phyloP scores from a whole-genome alignment of 2,329 filamentous ascomycete genomes.

The Hirsutella thompsonii region DNA sequence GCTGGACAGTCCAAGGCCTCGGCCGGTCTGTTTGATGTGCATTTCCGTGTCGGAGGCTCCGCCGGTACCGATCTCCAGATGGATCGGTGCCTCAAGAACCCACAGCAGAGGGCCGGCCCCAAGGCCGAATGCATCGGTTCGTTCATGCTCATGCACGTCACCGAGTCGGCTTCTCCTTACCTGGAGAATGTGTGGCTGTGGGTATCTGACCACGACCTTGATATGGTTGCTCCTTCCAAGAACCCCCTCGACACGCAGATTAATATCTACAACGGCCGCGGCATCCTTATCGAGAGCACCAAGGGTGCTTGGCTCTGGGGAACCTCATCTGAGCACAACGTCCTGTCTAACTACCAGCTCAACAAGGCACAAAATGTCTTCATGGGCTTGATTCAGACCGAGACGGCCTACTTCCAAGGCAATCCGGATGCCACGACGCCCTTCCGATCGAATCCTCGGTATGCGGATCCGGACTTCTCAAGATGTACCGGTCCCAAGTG shows the following conservation, averaged over 20 bases:
- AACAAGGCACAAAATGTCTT: slow-evolving; percentile 65
- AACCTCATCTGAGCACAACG: slow-evolving; percentile 54
- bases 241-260: slow-evolving; percentile 57
- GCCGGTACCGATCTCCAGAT: slow-evolving; percentile 75
- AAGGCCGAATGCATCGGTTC: slow-evolving; percentile 60
- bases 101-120: slow-evolving; percentile 37
- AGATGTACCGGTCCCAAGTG: slow-evolving; percentile 42
- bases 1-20: slow-evolving; percentile 52
- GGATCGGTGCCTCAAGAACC: slow-evolving; percentile 67
- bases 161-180: slow-evolving; percentile 53
- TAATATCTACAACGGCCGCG: slow-evolving; percentile 79
- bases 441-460: slow-evolving; percentile 40
- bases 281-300: slow-evolving; percentile 63
- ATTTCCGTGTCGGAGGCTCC: slow-evolving; percentile 82
- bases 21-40: slow-evolving; percentile 86
- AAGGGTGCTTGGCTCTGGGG: slow-evolving; percentile 71
- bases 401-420: slow-evolving; percentile 80
- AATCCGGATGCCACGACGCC: slow-evolving; percentile 62
- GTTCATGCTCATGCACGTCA: slow-evolving; percentile 58
- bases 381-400: slow-evolving; percentile 75
- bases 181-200: slow-evolving; percentile 87
- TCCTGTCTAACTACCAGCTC: slow-evolving; percentile 77
- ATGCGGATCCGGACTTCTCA: slow-evolving; percentile 57
- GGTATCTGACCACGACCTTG: slow-evolving; percentile 84
- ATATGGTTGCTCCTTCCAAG: slow-evolving; percentile 28